Conservation (phyloP, 2,329 filamentous ascomycete genomes). For the Cladophialophora bantiana region DNA sequence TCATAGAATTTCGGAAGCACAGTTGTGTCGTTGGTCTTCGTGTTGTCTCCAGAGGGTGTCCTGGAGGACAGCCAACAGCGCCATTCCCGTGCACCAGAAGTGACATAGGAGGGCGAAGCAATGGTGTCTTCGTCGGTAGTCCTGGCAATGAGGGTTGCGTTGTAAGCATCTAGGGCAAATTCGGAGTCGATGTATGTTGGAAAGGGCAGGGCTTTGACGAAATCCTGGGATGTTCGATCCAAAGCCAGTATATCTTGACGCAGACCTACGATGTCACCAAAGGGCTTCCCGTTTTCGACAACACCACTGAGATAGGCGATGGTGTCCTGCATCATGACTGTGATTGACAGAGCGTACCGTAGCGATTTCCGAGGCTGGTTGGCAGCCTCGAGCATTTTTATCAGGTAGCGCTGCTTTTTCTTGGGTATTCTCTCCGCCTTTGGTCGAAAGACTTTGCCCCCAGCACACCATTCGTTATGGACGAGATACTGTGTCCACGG, state of each 20-base stretch:
- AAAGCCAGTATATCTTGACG: constrained; percentile 3
- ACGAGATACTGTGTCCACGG: constrained; percentile 19
- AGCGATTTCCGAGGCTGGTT: constrained; percentile 12
- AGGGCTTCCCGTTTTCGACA: neutral
- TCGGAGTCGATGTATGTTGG: constrained; percentile 28
- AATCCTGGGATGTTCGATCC: constrained; percentile 9
- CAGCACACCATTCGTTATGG: constrained; percentile 20
- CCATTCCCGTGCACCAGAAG: constrained; percentile 18
- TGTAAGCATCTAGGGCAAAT: constrained; percentile 18
- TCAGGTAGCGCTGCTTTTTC: constrained; percentile 16
- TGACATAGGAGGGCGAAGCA: constrained; percentile 14
- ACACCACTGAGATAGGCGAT: constrained; percentile 20
- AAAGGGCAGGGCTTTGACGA: constrained; percentile 8
- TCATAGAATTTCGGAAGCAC: constrained; percentile 16
- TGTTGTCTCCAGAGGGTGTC: constrained; percentile 2
- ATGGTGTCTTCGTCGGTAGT: constrained; percentile 20
- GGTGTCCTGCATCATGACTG: constrained; percentile 22
- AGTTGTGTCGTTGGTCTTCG: neutral
- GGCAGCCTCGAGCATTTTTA: constrained; percentile 9
- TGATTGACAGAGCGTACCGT: constrained; percentile 16
- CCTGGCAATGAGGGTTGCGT: constrained; percentile 27
- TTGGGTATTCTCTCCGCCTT: constrained; percentile 25
- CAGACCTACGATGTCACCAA: neutral
- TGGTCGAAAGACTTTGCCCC: constrained; percentile 13
- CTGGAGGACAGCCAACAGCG: constrained; percentile 22